Base-by-base conservation (phyloP, 2,329 filamentous ascomycete species). In the Didymellaceae sp. region DNA sequence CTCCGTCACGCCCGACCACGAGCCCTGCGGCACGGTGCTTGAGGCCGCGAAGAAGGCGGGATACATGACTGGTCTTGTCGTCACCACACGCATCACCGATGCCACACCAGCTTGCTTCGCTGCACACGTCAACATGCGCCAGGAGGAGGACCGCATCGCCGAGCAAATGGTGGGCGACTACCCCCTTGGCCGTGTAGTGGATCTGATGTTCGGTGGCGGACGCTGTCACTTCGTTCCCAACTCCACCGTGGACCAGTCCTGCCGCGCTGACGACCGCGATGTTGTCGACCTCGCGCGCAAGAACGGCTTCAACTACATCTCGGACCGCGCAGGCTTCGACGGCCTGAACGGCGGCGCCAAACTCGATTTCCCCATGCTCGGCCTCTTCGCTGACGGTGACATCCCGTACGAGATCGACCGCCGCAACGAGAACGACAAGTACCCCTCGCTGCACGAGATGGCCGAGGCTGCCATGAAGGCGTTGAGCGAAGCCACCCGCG, bases 61-160 rank as follows among this genome's bases (percentile, higher is more conserved):
- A 11, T 97, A 97, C 71, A 87, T 86, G 75, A 99, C 94, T 2
- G 94, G 94, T 0, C 75, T 99, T 58, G 94, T 97, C 2, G 94
- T 97, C 22, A 99, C 94, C 0, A 99, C 94, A 0, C 85, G 93
- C 55, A 86, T 97, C 55, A 97, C 94, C 4, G 94, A 99, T 77
- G 94, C 94, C 4, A 99, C 94, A 1, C 94, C 94, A 0, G 94
- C 94, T 1, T 96, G 91, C 74, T 99, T 99, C 72, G 91, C 91
- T 4, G 86, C 90, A 37, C 94, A 97, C 70, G 94, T 91, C 13
- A 86, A 91, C 56, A 79, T 85, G 58, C 85, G 94, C 40, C 77
- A 81, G 53, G 90, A 96, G 76, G 89, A 95, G 72, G 92, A 97
- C 72, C 83, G 88, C 41, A 97, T 99, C 65, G 94, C 94, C 1